These are phyloP conservation scores for Phytopythium ostracodes DNA, from an alignment of 352 stramenopile genomes.

Conservation along the genomic window DNA sequence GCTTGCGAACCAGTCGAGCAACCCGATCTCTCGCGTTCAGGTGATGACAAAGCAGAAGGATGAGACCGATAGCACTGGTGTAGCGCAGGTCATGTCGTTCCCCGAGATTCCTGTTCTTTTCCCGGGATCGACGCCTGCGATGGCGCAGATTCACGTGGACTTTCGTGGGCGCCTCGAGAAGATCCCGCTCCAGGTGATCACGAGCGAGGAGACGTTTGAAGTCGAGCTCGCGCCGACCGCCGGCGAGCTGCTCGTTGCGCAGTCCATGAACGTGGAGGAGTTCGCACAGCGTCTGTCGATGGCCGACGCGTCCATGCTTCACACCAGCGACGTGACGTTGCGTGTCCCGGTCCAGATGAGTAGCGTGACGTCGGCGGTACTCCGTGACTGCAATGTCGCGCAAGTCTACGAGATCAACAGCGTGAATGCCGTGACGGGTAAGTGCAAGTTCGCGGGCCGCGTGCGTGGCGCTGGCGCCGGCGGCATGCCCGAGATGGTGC, in stretches of 20 bases:
- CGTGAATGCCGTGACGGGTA: slow-evolving; percentile 45
- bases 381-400: slow-evolving; percentile 58
- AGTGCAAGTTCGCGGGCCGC: slow-evolving; percentile 68
- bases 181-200: slow-evolving; percentile 57
- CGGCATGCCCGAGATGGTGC: slow-evolving; percentile 33
- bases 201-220: slow-evolving; percentile 43
- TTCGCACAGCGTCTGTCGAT: slow-evolving; percentile 67
- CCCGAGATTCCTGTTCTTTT: slow-evolving; percentile 82
- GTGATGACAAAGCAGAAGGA: slow-evolving; percentile 27
- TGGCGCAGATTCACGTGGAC: slow-evolving; percentile 83
- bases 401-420: slow-evolving; percentile 81
- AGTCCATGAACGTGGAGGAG: slow-evolving; percentile 67
- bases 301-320: slow-evolving; percentile 42
- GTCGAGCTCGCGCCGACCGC: slow-evolving; percentile 57
- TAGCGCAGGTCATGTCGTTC: slow-evolving; percentile 65
- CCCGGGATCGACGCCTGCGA: slow-evolving; percentile 61
- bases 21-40: slow-evolving; percentile 50
- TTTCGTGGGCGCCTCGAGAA: slow-evolving; percentile 70
- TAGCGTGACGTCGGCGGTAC: slow-evolving; percentile 36
- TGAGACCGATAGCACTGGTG: background rate
- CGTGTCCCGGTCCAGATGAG: slow-evolving; percentile 47
- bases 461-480: slow-evolving; percentile 37
- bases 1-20: slow-evolving; percentile 61
- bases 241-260: slow-evolving; percentile 66
- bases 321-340: slow-evolving; percentile 58